Evolutionary conservation across 2,329 filamentous ascomycete species (phyloP).

Genomic region (Clarireedia sp.): DNA sequence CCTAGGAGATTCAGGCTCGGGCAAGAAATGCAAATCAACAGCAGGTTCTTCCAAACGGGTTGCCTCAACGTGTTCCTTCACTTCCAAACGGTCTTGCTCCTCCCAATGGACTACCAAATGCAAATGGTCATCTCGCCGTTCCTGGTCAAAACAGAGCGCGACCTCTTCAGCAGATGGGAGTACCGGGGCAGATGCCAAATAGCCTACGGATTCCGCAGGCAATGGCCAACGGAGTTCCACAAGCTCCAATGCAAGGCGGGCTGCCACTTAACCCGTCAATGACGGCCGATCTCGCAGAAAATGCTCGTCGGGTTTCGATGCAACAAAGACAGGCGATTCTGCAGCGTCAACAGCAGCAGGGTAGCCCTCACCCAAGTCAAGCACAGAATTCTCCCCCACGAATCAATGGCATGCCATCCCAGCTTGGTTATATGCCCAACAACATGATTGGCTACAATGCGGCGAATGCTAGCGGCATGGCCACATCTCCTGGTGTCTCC

Average conservation of each 20-base stretch:
- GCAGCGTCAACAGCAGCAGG: conserved; percentile 23
- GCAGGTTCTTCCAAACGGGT: conserved; percentile 10
- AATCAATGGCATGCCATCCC: conserved; percentile 23
- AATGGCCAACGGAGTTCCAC: conserved; percentile 49
- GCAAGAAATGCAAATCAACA: conserved; percentile 17
- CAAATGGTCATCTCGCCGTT: conserved; percentile 15
- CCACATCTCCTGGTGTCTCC: conserved; percentile 30
- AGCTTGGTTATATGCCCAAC: conserved; percentile 30
- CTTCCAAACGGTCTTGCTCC: conserved; percentile 17
- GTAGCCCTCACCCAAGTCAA: conserved; percentile 22
- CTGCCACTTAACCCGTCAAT: conserved; percentile 46
- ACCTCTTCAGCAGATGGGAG: conserved; percentile 26
- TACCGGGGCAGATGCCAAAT: conserved; percentile 30
- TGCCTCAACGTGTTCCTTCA: conserved; percentile 11
- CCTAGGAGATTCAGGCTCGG: conserved; percentile 35
- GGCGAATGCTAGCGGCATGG: conserved; percentile 39
- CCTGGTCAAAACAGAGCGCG: conserved; percentile 25
- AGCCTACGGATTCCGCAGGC: conserved; percentile 34
- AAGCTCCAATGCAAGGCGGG: conserved; percentile 59
- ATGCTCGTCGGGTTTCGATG: conserved; percentile 54
- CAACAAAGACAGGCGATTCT: conserved; percentile 24
- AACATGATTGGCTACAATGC: conserved; percentile 44
- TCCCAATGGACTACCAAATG: conserved; percentile 17
- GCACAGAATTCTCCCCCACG: conserved; percentile 33
- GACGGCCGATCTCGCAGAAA: conserved; percentile 50